Conservation (phyloP, 163 green algal genomes). For the Scenedesmus sp. region DNA sequence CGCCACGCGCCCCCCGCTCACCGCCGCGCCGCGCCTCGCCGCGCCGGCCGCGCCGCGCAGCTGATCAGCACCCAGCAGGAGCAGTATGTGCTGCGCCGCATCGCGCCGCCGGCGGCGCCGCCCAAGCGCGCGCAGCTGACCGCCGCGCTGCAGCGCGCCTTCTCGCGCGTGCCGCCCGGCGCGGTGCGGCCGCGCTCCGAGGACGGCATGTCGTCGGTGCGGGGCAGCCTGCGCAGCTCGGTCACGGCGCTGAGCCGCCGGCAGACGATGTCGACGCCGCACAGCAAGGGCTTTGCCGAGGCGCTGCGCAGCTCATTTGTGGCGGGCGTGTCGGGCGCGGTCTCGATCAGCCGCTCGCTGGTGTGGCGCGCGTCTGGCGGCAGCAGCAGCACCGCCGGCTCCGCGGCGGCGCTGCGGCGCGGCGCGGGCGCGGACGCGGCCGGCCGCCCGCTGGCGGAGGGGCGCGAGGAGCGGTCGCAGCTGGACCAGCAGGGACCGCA, state of each 20-base stretch:
- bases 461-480: too few relatives aligned
- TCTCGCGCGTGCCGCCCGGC: background rate
- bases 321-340: too few relatives aligned
- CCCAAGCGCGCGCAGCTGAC: background rate
- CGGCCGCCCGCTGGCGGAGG: too few relatives aligned
- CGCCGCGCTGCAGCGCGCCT: too few relatives aligned
- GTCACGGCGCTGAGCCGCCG: background rate
- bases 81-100: background rate
- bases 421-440: background rate
- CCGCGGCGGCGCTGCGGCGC: background rate
- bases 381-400: conserved; percentile 8
- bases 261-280: too few relatives aligned
- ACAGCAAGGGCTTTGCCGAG: too few relatives aligned
- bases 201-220: background rate
- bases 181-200: background rate
- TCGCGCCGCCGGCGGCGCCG: too few relatives aligned
- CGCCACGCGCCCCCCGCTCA: too few relatives aligned
- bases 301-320: too few relatives aligned
- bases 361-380: background rate
- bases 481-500: background rate
- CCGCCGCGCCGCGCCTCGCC: too few relatives aligned
- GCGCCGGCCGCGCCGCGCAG: background rate
- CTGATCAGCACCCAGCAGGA: background rate
- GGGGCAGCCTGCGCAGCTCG: background rate
- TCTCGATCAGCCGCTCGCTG: background rate